These are phyloP conservation scores for Xylaria curta DNA, from an alignment of 495 filamentous ascomycete genomes.

Conservation along the genomic window DNA sequence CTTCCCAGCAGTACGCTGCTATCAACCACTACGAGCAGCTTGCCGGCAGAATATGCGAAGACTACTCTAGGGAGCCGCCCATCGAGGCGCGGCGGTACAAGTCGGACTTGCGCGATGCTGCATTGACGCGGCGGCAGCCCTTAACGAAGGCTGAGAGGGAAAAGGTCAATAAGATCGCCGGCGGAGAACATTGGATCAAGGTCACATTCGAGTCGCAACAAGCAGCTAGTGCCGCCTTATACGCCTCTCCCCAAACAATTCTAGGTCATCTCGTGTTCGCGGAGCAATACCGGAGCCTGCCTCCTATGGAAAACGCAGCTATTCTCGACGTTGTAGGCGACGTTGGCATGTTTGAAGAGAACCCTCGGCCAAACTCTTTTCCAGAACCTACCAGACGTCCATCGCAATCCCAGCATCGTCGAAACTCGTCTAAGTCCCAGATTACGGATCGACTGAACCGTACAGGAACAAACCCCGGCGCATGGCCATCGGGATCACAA, in stretches of 20 bases:
- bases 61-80: constrained; percentile 78
- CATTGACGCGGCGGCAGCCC: constrained; percentile 60
- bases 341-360: constrained; percentile 36
- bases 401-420: constrained; percentile 28
- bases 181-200: constrained; percentile 90
- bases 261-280: constrained; percentile 78
- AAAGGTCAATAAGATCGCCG: constrained; percentile 75
- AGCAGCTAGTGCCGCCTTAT: constrained; percentile 77
- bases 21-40: constrained; percentile 85
- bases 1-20: constrained; percentile 78
- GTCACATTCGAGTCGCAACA: constrained; percentile 85
- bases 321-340: constrained; percentile 56
- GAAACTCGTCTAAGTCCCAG: constrained; percentile 16
- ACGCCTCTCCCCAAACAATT: constrained; percentile 76
- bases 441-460: constrained; percentile 2
- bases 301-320: constrained; percentile 69
- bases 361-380: constrained; percentile 20
- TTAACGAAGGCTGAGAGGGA: constrained; percentile 72
- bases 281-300: constrained; percentile 74
- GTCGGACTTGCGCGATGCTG: constrained; percentile 69
- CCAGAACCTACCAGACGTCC: constrained; percentile 23
- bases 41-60: constrained; percentile 82
- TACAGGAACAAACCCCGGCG: background rate
- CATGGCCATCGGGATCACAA: constrained; percentile 48
- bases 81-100: constrained; percentile 60